A percentile compares a stretch with the other conserved stretches of the same genome.
phyloP scores from a whole-genome alignment of 805 yeast genomes.

The Wickerhamomyces ciferrii region DNA sequence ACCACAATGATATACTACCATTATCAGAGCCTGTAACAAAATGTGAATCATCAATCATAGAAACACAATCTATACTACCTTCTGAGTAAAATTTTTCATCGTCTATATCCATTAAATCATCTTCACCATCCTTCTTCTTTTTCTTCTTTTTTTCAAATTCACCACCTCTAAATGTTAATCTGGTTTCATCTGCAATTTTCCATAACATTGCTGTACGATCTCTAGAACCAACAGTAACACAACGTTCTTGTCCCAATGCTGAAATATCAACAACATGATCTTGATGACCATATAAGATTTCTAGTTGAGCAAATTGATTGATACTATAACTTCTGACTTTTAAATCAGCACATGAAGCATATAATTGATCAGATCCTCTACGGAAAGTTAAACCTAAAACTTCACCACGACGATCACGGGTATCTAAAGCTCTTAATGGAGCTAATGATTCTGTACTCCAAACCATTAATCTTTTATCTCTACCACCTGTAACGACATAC shows the following conservation, averaged over 20 bases:
- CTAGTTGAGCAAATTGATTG: conserved; percentile 83
- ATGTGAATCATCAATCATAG: conserved; percentile 88
- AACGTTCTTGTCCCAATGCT: conserved; percentile 80
- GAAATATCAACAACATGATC: conserved; percentile 79
- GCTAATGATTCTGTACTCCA: conserved; percentile 82
- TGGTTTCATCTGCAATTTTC: conserved; percentile 94
- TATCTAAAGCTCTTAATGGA: conserved; percentile 72
- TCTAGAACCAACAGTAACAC: conserved; percentile 93
- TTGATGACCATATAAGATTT: conserved; percentile 92
- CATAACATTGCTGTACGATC: conserved; percentile 94
- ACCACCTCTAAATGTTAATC: conserved; percentile 91
- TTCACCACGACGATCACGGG: conserved; percentile 64
- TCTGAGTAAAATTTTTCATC: conserved; percentile 50
- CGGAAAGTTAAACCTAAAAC: conserved; percentile 75
- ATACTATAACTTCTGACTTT: conserved; percentile 84
- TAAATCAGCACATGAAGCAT: conserved; percentile 90
- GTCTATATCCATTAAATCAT: conserved; percentile 25
- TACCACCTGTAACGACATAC: conserved; percentile 87
- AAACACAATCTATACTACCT: conserved; percentile 86
- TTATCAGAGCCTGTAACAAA: conserved; percentile 95
- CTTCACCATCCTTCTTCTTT: conserved; percentile 24
- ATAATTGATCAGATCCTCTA: conserved; percentile 75
- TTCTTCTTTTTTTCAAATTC: conserved; percentile 42
- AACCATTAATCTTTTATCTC: conserved; percentile 71
- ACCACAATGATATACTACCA: conserved; percentile 89